These are phyloP conservation scores for Abelmoschus esculentus DNA, from an alignment of 345 rosid species.

Conservation along the genomic window DNA sequence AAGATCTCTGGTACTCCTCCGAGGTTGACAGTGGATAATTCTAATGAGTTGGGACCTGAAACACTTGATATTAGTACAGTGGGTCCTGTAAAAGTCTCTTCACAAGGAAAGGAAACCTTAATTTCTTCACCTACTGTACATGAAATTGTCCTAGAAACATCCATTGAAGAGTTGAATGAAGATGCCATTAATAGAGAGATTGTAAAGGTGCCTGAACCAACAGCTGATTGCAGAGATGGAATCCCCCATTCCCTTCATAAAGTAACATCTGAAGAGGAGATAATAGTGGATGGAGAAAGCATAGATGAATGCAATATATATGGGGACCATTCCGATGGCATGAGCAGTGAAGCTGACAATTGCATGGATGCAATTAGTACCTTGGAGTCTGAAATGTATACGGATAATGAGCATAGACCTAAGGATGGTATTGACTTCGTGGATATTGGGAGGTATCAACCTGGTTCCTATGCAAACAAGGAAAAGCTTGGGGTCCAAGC, in stretches of 20 bases:
- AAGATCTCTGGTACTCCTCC: slow-evolving; percentile 45
- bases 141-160: slow-evolving; percentile 13
- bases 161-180: slow-evolving; percentile 23
- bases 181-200: slow-evolving; percentile 31
- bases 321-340: slow-evolving; percentile 61
- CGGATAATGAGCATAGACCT: slow-evolving; percentile 44
- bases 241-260: slow-evolving; percentile 19
- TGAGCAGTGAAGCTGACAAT: slow-evolving; percentile 77
- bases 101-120: slow-evolving; percentile 29
- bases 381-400: slow-evolving; percentile 85
- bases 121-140: slow-evolving; percentile 26
- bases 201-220: slow-evolving; percentile 37
- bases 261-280: slow-evolving; percentile 28
- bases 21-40: slow-evolving; percentile 35
- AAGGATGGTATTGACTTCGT: slow-evolving; percentile 25
- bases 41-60: slow-evolving; percentile 42
- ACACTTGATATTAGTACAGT: slow-evolving; percentile 36
- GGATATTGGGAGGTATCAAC: slow-evolving; percentile 12
- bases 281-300: slow-evolving; percentile 31
- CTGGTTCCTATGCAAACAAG: slow-evolving; percentile 41
- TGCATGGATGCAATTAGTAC: slow-evolving; percentile 82
- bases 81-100: no score
- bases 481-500: slow-evolving; percentile 39
- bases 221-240: slow-evolving; percentile 28
- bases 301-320: slow-evolving; percentile 36